Conservation (phyloP, 192 early-diverging fungal genomes). For the Dispira parvispora region DNA sequence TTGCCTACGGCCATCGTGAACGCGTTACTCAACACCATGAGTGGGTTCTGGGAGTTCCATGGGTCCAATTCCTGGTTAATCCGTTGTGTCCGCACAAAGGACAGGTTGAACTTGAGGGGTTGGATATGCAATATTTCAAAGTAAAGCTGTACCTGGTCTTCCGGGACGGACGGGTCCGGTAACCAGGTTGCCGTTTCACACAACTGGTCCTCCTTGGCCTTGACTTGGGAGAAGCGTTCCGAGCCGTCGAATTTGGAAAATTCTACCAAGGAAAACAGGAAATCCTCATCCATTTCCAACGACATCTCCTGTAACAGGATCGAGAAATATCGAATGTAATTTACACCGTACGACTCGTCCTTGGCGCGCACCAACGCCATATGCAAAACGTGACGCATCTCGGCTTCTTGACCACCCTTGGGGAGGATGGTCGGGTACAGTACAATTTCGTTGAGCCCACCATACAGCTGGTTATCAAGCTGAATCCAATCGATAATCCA, state of each 20-base stretch:
- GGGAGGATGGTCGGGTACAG: slow-evolving; percentile 80
- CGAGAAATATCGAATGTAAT: slow-evolving; percentile 89
- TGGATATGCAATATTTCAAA: slow-evolving; percentile 91
- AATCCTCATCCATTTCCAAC: slow-evolving; percentile 86
- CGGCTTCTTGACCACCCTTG: slow-evolving; percentile 37
- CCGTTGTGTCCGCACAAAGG: slow-evolving; percentile 72
- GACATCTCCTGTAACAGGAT: slow-evolving; percentile 86
- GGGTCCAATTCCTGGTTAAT: slow-evolving; percentile 19
- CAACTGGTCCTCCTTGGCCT: not conserved
- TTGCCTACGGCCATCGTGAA: slow-evolving; percentile 97
- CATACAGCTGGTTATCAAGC: slow-evolving; percentile 92
- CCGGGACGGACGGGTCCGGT: slow-evolving; percentile 50
- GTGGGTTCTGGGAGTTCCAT: slow-evolving; percentile 20
- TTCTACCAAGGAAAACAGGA: slow-evolving; percentile 69
- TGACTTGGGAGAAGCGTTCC: slow-evolving; percentile 12
- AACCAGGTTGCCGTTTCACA: slow-evolving; percentile 15
- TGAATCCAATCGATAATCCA: slow-evolving; percentile 82
- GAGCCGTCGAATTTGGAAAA: slow-evolving; percentile 66
- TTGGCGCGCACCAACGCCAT: slow-evolving; percentile 72
- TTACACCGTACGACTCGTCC: slow-evolving; percentile 85
- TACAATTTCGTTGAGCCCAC: slow-evolving; percentile 76
- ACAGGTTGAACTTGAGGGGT: slow-evolving; percentile 90
- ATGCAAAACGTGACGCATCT: slow-evolving; percentile 41
- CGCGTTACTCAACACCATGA: slow-evolving; percentile 61
- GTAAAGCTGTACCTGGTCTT: slow-evolving; percentile 62